Evolutionary conservation across 148 eudicot genomes (phyloP).

Genomic region (Tetragonia tetragonoides): DNA sequence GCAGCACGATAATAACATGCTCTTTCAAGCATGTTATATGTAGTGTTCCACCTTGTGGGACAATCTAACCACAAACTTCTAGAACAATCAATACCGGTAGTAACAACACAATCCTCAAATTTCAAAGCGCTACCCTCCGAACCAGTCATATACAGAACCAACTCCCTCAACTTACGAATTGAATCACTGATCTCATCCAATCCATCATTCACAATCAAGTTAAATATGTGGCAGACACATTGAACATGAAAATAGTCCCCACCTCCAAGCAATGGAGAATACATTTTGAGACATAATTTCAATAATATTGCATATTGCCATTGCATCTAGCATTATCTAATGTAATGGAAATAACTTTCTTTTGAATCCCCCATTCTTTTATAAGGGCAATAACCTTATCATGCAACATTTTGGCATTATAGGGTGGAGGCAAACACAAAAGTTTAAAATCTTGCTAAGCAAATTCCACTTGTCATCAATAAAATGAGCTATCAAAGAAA

Average conservation of each 20-base stretch:
- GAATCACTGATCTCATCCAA: neutral
- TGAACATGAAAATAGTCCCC: conserved; percentile 5
- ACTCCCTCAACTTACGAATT: neutral
- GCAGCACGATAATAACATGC: no score
- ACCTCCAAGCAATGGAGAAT: neutral
- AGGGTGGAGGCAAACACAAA: neutral
- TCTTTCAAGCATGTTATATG: no score
- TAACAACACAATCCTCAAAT: neutral
- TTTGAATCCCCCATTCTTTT: neutral
- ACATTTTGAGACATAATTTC: neutral
- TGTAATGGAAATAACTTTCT: conserved; percentile 1
- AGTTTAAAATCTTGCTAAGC: neutral
- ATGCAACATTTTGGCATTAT: conserved; percentile 1
- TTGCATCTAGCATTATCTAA: conserved; percentile 17
- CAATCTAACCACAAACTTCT: no score
- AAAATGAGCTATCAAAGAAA: neutral
- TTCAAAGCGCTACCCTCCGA: neutral
- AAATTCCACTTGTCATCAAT: neutral
- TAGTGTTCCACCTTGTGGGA: no score
- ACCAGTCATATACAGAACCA: neutral
- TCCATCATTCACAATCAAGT: neutral
- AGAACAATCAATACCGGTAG: no score
- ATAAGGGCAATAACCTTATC: neutral
- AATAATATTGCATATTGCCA: neutral
- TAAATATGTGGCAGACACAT: neutral